These are phyloP conservation scores for Apophysomyces sp. DNA, from an alignment of 371 early-diverging fungal genomes.

Conservation along the genomic window DNA sequence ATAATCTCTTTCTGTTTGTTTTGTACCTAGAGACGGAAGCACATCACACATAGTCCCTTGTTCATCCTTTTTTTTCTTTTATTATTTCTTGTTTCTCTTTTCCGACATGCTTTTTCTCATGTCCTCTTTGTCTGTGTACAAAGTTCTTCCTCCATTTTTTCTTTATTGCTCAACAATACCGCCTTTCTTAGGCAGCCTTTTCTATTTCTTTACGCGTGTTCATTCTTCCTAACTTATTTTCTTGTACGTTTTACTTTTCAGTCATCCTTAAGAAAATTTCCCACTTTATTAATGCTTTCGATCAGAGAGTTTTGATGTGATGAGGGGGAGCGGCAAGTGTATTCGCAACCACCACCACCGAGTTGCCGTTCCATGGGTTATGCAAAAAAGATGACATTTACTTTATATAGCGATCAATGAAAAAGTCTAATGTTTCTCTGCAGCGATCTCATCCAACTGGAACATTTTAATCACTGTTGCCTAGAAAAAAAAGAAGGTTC, in stretches of 20 bases:
- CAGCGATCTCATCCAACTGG: conserved; percentile 33
- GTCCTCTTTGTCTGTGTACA: conserved; percentile 13
- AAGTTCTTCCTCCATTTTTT: conserved; percentile 7
- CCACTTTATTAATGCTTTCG: background rate
- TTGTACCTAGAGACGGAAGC: conserved; percentile 12
- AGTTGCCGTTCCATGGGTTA: background rate
- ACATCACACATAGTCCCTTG: conserved; percentile 15
- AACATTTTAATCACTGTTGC: conserved; percentile 39
- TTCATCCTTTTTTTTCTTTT: background rate
- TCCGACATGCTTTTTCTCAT: background rate
- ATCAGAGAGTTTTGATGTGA: too few relatives aligned
- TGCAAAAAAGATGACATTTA: background rate
- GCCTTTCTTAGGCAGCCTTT: background rate
- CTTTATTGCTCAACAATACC: background rate
- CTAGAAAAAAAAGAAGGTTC: conserved; percentile 13
- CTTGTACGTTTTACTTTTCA: background rate
- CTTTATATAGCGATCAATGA: background rate
- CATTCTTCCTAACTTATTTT: background rate
- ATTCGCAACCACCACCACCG: too few relatives aligned
- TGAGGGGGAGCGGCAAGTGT: too few relatives aligned
- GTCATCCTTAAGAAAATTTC: background rate
- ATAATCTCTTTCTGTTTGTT: conserved; percentile 6
- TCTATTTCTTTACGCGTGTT: background rate
- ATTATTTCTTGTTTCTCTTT: background rate
- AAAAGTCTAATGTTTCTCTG: conserved; percentile 18